Percentiles rank a stretch among this genome's conserved stretches.
Conservation (phyloP, 192 early-diverging fungal genomes). For the Diversispora eburnea region DNA sequence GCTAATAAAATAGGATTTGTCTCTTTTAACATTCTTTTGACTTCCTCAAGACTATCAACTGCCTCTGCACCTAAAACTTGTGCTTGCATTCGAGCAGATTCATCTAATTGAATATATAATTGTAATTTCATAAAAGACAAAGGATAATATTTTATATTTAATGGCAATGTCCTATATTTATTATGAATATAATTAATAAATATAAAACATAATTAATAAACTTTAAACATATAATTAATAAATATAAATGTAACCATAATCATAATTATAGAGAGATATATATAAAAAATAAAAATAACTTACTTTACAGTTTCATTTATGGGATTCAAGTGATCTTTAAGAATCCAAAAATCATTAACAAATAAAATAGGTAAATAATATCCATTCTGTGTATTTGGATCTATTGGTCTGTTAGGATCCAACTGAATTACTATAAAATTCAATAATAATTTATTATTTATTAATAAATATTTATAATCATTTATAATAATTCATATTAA, state of each 20-base stretch:
- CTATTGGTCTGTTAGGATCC: conserved; percentile 36
- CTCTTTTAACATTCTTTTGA: conserved; percentile 88
- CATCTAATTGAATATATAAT: conserved; percentile 65
- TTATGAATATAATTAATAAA: not conserved
- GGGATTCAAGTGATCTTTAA: conserved; percentile 59
- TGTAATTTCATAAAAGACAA: conserved; percentile 74
- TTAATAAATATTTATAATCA: not conserved
- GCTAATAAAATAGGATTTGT: conserved; percentile 82
- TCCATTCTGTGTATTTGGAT: conserved; percentile 38
- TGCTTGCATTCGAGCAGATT: conserved; percentile 56
- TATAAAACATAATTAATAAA: not conserved
- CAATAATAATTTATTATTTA: not conserved
- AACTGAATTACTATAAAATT: conserved; percentile 37
- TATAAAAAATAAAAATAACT: not conserved
- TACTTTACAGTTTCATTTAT: conserved; percentile 77
- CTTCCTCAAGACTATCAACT: conserved; percentile 62
- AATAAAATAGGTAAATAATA: conserved; percentile 68
- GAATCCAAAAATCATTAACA: conserved; percentile 81
- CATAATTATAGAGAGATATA: not conserved
- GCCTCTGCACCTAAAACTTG: conserved; percentile 55
- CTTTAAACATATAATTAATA: not conserved
- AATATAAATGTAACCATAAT: not conserved
- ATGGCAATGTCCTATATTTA: conserved; percentile 52
- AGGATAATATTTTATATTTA: conserved; percentile 61
- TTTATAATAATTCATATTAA: not conserved